Base-by-base conservation (phyloP, 495 filamentous ascomycete species). In the Parathielavia hyrcaniae region DNA sequence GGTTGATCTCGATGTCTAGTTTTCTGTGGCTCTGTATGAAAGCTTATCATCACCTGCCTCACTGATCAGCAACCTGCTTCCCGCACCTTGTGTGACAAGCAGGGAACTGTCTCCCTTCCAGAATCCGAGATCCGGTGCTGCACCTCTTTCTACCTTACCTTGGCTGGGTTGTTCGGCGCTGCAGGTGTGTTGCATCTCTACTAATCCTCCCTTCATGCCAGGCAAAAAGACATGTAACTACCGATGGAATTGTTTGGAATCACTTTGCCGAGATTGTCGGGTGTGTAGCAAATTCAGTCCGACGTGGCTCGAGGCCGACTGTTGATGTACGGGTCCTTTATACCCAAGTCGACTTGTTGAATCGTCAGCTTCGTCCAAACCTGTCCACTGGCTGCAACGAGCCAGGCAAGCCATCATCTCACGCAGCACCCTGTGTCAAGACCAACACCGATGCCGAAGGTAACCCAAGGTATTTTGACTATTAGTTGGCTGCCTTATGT, bases 401-500 rank as follows among this genome's bases (percentile, higher is more conserved):
- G n/a, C 20, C 14, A 13, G 7, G 48, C 6, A 50, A 39, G n/a
- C 40, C 16, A 54, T 32, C 51, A 20, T 20, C 10, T 6, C 45
- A 48, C 14, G 12, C 45, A 32, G n/a, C 35, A 38, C 10, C 4
- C 35, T 14, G 35, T 32, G 13, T n/a, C 51, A 1, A 34, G 26
- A 44, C 20, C 47, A 50, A 36, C 43, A 44, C 46, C 26, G 39
- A 57, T 57, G 38, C 47, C 23, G 11, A 39, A 30, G 26, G 26
- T 30, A 30, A 30, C 26, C 26, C 6, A 30, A 30, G 26, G 26
- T 30, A 30, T 6, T 16, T 57, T 56, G 23, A 50, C 55, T 57
- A 57, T 57, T 57, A 57, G 55, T 50, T 57, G 46, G 46, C 55
- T 40, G 55, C 17, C 44, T 19, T 45, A 51, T 51, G 55, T 57